Conservation (phyloP, 2,329 filamentous ascomycete genomes). For the Esteya vermicola region DNA sequence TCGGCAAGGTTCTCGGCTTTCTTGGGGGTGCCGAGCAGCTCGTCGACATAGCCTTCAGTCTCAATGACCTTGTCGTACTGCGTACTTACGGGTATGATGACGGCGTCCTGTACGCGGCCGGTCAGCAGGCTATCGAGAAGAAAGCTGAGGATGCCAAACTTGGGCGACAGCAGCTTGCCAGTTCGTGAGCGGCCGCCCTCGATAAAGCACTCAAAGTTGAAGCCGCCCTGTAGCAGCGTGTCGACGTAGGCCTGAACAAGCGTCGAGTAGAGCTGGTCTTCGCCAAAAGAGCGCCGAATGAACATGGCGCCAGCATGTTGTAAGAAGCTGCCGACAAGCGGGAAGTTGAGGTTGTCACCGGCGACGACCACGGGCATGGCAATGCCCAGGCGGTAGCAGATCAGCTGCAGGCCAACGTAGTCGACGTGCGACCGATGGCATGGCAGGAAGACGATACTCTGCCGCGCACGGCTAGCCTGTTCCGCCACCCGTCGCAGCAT, state of each 20-base stretch:
- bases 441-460: slow-evolving; percentile 90
- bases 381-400: slow-evolving; percentile 86
- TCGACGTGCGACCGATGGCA: slow-evolving; percentile 93
- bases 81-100: slow-evolving; percentile 90
- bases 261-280: slow-evolving; percentile 79
- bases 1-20: slow-evolving; percentile 86
- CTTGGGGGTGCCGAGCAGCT: slow-evolving; percentile 86
- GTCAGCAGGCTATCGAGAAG: slow-evolving; percentile 82
- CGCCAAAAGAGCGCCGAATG: slow-evolving; percentile 84
- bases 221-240: slow-evolving; percentile 75
- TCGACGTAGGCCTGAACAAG: slow-evolving; percentile 97
- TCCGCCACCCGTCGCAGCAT: slow-evolving; percentile 70
- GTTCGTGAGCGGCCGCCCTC: slow-evolving; percentile 88
- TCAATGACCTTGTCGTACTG: slow-evolving; percentile 99
- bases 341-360: slow-evolving; percentile 93
- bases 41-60: slow-evolving; percentile 90
- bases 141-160: slow-evolving; percentile 90
- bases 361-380: slow-evolving; percentile 84
- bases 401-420: slow-evolving; percentile 86
- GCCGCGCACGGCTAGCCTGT: slow-evolving; percentile 70
- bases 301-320: slow-evolving; percentile 97
- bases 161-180: slow-evolving; percentile 83
- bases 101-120: slow-evolving; percentile 74
- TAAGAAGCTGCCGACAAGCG: slow-evolving; percentile 74
- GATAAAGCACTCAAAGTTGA: slow-evolving; percentile 95